Base-by-base conservation (phyloP, 2,329 filamentous ascomycete species). In the Cercospora zeina region DNA sequence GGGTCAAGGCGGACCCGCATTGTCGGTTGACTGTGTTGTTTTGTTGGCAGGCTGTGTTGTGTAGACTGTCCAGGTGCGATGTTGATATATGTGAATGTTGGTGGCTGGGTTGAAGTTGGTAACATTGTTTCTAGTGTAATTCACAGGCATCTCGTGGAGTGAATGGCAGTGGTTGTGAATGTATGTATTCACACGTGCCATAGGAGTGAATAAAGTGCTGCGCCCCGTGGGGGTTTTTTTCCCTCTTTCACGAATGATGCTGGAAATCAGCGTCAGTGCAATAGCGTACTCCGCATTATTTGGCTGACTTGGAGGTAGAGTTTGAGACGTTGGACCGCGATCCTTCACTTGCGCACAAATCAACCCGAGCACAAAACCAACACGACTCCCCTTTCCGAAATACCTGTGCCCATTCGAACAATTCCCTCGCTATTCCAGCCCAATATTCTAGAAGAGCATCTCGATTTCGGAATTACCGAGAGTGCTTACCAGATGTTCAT, bases 41-140 rank as follows among this genome's bases (percentile, higher is more conserved):
- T 36, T 27, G 34, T n/a, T 55, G 19, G 16, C 24, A 19, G 42
- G 14, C 49, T 27, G 55, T 33, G n/a, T 47, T n/a, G 45, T 45
- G n/a, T 21, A 58, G 31, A 42, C 55, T 24, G 39, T 31, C 27
- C n/a, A 24, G 16, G 30, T 24, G 55, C 21, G 42, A 64, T 66
- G 53, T n/a, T 42, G 21, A n/a, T n/a, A 9, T 37, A 37, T 36
- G 53, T 37, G 9, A 33, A 16, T 39, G 53, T 24, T 55, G 11
- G 13, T 55, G 31, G 5, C 19, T 27, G 53, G 11, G 34, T n/a
- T 55, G 19, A 14, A 8, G 11, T 19, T n/a, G 13, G 11, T 7
- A 27, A 2, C 42, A 30, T 13, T n/a, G 21, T 5, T 11, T 27
- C 16, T 54, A 21, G 24, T 19, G 33, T 54, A 34, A 19, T 27